Conservation (phyloP, 1,284 basidiomycete genomes). For the Apiotrichum laibachii region DNA sequence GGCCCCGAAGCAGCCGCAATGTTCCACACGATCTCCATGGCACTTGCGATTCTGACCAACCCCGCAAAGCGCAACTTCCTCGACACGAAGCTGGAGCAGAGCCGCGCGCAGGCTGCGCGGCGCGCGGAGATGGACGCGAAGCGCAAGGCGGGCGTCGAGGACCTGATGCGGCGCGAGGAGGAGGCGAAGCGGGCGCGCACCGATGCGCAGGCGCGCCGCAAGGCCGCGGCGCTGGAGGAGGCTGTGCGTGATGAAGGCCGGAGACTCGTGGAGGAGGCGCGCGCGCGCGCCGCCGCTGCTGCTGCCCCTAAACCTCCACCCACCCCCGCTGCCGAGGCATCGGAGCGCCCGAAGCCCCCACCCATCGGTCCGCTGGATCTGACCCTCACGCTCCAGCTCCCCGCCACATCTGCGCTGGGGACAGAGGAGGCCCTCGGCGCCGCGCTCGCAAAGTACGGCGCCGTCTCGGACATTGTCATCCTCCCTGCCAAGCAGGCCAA, state of each 20-base stretch:
- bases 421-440: conserved; percentile 26
- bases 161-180: conserved; percentile 76
- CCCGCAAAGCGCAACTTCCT: conserved; percentile 76
- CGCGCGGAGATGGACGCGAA: conserved; percentile 74
- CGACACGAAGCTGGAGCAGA: conserved; percentile 71
- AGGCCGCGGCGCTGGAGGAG: conserved; percentile 61
- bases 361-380: conserved; percentile 43
- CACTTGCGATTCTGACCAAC: conserved; percentile 80
- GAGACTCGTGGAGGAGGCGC: conserved; percentile 62
- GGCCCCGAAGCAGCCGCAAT: conserved; percentile 60
- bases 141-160: conserved; percentile 71
- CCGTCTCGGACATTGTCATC: conserved; percentile 39
- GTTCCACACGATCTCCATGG: conserved; percentile 82
- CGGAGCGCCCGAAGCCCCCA: conserved; percentile 11
- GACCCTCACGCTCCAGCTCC: conserved; percentile 44
- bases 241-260: conserved; percentile 74
- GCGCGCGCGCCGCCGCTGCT: conserved; percentile 24
- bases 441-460: conserved; percentile 37
- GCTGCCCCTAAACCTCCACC: conserved; percentile 1
- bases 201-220: conserved; percentile 54
- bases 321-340: too few relatives aligned
- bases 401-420: conserved; percentile 20
- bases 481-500: conserved; percentile 16
- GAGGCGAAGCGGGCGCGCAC: conserved; percentile 65
- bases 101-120: conserved; percentile 67